Evolutionary conservation across 352 stramenopile genomes (phyloP).

Genomic region (Blastocystis sp.): DNA sequence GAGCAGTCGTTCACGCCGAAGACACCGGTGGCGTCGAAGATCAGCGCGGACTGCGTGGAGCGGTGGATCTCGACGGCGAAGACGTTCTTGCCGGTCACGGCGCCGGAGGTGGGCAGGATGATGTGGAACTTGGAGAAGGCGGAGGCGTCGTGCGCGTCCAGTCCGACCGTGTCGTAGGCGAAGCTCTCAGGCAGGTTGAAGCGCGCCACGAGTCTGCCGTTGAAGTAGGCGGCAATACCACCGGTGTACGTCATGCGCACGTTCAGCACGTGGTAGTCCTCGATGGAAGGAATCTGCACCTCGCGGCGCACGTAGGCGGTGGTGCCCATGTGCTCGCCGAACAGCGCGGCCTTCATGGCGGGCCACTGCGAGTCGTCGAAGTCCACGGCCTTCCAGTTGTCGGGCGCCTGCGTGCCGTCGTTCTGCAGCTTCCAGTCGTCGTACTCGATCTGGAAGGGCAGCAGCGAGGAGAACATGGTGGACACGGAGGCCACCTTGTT

Average conservation of each 20-base stretch:
- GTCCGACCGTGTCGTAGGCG: background rate
- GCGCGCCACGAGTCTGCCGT: slow-evolving; percentile 12
- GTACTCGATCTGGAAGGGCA: slow-evolving; percentile 28
- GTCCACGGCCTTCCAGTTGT: background rate
- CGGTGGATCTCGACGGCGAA: slow-evolving; percentile 22
- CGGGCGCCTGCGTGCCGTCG: background rate
- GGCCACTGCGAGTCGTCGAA: slow-evolving; percentile 7
- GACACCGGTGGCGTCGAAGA: background rate
- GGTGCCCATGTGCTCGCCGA: background rate
- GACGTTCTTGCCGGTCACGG: slow-evolving; percentile 8
- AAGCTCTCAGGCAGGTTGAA: slow-evolving; percentile 17
- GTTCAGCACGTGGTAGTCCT: slow-evolving; percentile 44
- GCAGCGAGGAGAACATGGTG: slow-evolving; percentile 19
- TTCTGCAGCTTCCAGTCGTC: slow-evolving; percentile 10
- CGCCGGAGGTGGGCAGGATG: background rate
- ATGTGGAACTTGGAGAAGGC: slow-evolving; percentile 44
- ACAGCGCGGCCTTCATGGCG: background rate
- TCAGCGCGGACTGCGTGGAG: background rate
- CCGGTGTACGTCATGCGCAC: slow-evolving; percentile 19
- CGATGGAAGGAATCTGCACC: slow-evolving; percentile 5
- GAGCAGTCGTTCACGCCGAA: slow-evolving; percentile 25
- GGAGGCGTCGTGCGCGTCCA: background rate
- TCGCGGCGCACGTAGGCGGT: background rate
- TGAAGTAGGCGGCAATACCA: slow-evolving; percentile 12
- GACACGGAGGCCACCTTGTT: background rate